Evolutionary conservation across 345 rosid species (phyloP).

Genomic region (Linum lewisii): DNA sequence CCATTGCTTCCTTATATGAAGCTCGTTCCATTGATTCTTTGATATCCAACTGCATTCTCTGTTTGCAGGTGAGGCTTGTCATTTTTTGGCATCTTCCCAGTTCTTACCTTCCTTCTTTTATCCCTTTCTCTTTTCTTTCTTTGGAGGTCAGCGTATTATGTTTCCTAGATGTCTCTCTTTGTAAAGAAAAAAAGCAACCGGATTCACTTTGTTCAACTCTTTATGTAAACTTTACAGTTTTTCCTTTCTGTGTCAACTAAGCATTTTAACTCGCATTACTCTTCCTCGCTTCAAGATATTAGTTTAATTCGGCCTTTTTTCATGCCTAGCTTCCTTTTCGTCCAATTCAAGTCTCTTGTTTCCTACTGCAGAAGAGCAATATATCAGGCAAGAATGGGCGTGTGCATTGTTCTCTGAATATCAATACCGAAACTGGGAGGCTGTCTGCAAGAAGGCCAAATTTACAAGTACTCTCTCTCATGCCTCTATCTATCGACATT

Average conservation of each 20-base stretch:
- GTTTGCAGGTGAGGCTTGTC: constrained; percentile 58
- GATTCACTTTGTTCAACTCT: background rate
- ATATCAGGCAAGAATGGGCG: constrained; percentile 76
- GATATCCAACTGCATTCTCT: constrained; percentile 90
- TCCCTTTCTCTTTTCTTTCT: no score
- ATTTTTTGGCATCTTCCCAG: constrained; percentile 8
- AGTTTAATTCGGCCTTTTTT: background rate
- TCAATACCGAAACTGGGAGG: constrained; percentile 98
- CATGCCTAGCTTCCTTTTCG: background rate
- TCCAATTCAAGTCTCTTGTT: background rate
- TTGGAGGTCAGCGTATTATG: no score
- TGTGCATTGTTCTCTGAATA: constrained; percentile 91
- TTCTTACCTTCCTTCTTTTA: background rate
- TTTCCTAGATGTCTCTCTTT: background rate
- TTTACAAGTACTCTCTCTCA: constrained; percentile 56
- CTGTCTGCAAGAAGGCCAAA: constrained; percentile 96
- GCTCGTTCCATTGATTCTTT: constrained; percentile 83
- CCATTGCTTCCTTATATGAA: constrained; percentile 87
- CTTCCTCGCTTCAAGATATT: background rate
- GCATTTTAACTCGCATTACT: background rate
- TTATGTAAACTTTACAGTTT: background rate
- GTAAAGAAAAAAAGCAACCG: background rate
- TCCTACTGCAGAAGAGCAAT: constrained; percentile 49
- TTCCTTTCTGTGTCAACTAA: background rate
- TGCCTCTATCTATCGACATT: background rate